Percentiles rank a stretch among this genome's conserved stretches.
phyloP scores from a whole-genome alignment of 345 rosid genomes.

The Limnanthes douglasii region DNA sequence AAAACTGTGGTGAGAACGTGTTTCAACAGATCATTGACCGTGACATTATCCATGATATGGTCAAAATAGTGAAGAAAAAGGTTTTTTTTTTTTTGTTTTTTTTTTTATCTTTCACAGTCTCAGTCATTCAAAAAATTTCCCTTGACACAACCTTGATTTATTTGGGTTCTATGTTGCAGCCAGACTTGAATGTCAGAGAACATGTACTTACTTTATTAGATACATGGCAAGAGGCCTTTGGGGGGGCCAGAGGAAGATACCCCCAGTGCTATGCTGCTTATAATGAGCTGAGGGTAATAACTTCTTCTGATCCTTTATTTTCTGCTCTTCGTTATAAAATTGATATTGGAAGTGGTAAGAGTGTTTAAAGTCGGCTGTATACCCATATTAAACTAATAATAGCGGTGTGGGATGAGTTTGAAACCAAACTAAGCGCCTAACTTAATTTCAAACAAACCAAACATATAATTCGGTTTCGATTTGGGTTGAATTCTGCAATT shows the following conservation, averaged over 20 bases:
- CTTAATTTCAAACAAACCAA: too few species aligned
- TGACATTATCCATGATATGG: conserved; percentile 90
- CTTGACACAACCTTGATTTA: too few species aligned
- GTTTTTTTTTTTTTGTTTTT: conserved; percentile 17
- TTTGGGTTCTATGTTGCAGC: conserved; percentile 43
- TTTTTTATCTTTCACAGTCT: conserved; percentile 1
- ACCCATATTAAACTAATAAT: too few species aligned
- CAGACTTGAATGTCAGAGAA: conserved; percentile 85
- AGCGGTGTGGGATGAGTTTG: too few species aligned
- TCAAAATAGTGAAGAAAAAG: conserved; percentile 95
- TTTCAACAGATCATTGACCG: conserved; percentile 86
- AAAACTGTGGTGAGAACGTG: conserved; percentile 82
- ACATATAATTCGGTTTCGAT: too few species aligned
- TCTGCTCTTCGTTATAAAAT: too few species aligned
- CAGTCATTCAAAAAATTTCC: conserved; percentile 3
- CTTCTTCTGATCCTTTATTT: neutral
- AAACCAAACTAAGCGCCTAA: too few species aligned
- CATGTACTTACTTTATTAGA: conserved; percentile 58
- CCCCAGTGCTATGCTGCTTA: conserved; percentile 84
- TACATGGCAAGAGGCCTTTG: conserved; percentile 60
- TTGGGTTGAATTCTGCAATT: too few species aligned
- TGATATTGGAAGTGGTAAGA: too few species aligned
- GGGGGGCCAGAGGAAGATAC: conserved; percentile 64
- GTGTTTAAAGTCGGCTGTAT: too few species aligned
- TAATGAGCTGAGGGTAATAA: conserved; percentile 70